Base-by-base conservation (phyloP, 2,329 filamentous ascomycete genomes). In the Berkeleyomyces rouxiae region DNA sequence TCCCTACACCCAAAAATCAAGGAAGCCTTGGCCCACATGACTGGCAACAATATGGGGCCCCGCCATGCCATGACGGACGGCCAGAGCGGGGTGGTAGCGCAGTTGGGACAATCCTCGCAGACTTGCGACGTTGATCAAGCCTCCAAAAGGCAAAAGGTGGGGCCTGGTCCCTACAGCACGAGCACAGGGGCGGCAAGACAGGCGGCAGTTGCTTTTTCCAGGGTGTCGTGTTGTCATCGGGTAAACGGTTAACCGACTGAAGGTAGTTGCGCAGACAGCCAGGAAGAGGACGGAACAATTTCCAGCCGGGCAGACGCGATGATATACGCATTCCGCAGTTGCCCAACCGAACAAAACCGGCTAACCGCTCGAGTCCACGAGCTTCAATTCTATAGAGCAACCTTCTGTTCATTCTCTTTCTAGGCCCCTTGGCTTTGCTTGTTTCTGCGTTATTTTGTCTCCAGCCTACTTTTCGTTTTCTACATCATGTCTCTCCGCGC, bases 181-280 rank as follows among this genome's bases (percentile, higher is more conserved):
- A 13, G 42, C 42, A 43, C 49, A 36, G 49, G 49, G 49, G 49
- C 49, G 49, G 49, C 49, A 53, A 53, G 49, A 53, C 49, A 53
- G 49, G 23, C 49, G 49, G 49, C 49, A 53, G 49, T 53, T 53
- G 13, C 49, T 53, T 53, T 53, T 53, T 53, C 49, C 49, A 53
- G 49, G 10, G 40, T 7, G 40, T 42, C 40, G 1, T 42, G 3
- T 42, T 7, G 40, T 42, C 40, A 11, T 36, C 49, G 49, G 49
- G 49, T 53, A 53, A 53, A 53, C 49, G 33, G 49, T 58, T 39
- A 42, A n/a, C 53, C 53, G 39, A 58, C n/a, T 13, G 49, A 36
- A 31, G 53, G 36, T n/a, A 40, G 16, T 10, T 5, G 31, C 36
- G 36, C 53, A 58, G 10, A n/a, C 7, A 53, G 13, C 9, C 49